Base-by-base conservation (phyloP, 306 rosid genomes). In the Sicyos baderoa region DNA sequence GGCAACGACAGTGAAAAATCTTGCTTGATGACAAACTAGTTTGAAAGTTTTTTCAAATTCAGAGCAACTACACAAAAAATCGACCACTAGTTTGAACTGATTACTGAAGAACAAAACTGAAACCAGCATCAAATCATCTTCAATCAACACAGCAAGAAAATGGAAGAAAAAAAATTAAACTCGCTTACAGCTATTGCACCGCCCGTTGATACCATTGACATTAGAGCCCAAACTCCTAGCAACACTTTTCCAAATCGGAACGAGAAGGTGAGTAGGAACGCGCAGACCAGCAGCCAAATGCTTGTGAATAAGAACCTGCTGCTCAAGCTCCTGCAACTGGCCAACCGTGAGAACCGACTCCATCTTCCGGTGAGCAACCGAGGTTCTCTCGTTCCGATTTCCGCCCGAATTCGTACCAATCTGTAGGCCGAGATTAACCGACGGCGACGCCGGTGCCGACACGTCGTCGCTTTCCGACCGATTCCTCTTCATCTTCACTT, bases 321-420 rank as follows among this genome's bases (percentile, higher is more conserved):
- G 82, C 9, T 78, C 67, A 72, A 92, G 82, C 81, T 92, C 96
- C 53, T 76, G 72, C 86, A 75, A 77, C 78, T 89, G 95, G 54
- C 74, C 74, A 55, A 74, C 72, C 12, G 95, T 83, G 29, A 87
- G 81, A 74, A 49, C 60, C 18, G 65, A 65, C 42, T 79, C 74
- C 54, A 58, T 48, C 59, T 53, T n/a, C 63, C 59, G 37, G 49
- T 40, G 35, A 10, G 17, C 42, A 51, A n/a, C 29, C 70, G 55
- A 19, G 21, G 50, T 27, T 13, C 69, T 11, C 47, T 74, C 82
- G 61, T 79, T 15, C 29, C 76, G 52, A 81, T 75, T 18, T 52
- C 63, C 71, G 11, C 70, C 48, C 57, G 84, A 68, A 52, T 44
- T 15, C 61, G 75, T 56, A 50, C 71, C 83, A 77, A 77, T 59